These are phyloP conservation scores for Exophiala viscosa DNA, from an alignment of 2,329 filamentous ascomycete species.

Conservation along the genomic window DNA sequence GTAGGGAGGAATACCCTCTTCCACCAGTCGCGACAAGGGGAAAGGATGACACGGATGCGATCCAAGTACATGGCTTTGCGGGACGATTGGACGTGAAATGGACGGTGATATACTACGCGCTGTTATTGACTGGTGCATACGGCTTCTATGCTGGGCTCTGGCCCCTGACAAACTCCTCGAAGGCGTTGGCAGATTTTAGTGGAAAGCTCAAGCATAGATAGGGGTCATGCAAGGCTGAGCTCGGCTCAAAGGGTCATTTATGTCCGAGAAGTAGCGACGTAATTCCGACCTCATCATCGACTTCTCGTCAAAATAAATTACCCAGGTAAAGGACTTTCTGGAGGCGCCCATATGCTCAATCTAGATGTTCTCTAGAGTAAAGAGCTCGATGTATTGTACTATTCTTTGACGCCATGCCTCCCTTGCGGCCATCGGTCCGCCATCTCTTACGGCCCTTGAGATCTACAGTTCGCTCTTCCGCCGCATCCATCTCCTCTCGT, in stretches of 20 bases:
- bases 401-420: constrained; percentile 10
- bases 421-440: constrained; percentile 10
- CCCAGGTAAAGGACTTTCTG: neutral
- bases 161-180: constrained; percentile 59
- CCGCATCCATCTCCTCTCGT: constrained; percentile 1
- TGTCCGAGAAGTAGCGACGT: neutral
- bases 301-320: neutral
- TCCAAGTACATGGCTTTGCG: constrained; percentile 28
- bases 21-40: constrained; percentile 31
- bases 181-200: constrained; percentile 33
- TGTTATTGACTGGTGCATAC: constrained; percentile 68
- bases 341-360: neutral
- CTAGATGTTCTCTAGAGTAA: too few relatives aligned
- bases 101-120: constrained; percentile 74
- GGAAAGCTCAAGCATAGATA: neutral
- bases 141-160: constrained; percentile 70
- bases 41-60: constrained; percentile 37
- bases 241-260: neutral
- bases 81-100: constrained; percentile 50
- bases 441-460: neutral
- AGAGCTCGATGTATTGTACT: too few relatives aligned
- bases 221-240: neutral
- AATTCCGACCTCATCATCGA: constrained; percentile 1
- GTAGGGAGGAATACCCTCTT: constrained; percentile 37
- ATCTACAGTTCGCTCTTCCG: neutral